These are phyloP conservation scores for Tritrichomonas musculus DNA, from an alignment of 208 protist genomes.

Conservation along the genomic window DNA sequence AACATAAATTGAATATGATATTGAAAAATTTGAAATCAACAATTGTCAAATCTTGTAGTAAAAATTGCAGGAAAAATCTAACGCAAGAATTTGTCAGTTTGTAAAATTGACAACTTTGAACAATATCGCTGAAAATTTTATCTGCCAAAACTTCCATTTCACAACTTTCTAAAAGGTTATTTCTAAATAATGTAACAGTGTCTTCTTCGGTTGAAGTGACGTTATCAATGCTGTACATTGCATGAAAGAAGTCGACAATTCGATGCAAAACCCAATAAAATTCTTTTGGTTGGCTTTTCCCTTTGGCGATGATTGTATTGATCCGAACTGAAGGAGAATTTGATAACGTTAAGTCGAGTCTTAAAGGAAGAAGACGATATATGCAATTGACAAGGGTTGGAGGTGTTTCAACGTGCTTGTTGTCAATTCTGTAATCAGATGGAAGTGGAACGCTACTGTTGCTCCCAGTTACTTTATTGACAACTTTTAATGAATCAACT, in stretches of 20 bases:
- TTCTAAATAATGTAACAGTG: not conserved
- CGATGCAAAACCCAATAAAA: not conserved
- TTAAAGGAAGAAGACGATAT: not conserved
- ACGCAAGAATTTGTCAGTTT: not conserved
- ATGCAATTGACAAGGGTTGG: not conserved
- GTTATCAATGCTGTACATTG: not conserved
- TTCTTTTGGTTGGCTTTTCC: not conserved
- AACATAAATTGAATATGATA: not conserved
- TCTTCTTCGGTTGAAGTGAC: not conserved
- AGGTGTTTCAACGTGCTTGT: not conserved
- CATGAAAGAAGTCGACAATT: constrained; percentile 1
- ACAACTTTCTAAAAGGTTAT: not conserved
- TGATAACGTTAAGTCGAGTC: not conserved
- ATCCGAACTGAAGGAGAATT: not conserved
- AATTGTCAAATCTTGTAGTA: not conserved
- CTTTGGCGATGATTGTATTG: not conserved
- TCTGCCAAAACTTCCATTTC: not conserved
- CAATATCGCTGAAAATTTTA: not conserved
- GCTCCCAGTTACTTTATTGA: too few relatives aligned
- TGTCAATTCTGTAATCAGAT: not conserved
- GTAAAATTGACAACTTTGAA: not conserved
- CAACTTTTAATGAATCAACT: too few relatives aligned
- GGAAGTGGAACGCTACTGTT: too few relatives aligned
- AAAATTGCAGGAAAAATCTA: not conserved
- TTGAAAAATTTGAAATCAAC: constrained; percentile 28